Conservation (phyloP, 179 eudicot species). For the Beta lomatogona region DNA sequence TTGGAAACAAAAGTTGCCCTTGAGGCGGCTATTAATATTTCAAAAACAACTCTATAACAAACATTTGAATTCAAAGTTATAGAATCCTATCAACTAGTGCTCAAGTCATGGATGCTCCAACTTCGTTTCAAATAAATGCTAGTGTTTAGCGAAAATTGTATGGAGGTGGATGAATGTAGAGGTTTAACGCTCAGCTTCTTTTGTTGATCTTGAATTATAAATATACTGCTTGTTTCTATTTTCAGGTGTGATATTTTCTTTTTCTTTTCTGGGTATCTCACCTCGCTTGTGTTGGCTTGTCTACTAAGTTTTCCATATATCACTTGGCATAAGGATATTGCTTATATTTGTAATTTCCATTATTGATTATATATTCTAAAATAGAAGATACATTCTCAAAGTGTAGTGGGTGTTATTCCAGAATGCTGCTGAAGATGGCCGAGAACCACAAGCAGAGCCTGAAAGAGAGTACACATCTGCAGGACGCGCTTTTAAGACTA, state of each 20-base stretch:
- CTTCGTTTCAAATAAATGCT: background rate
- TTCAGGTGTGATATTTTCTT: background rate
- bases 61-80: background rate
- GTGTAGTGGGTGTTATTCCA: slow-evolving; percentile 28
- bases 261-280: background rate
- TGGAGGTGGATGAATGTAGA: background rate
- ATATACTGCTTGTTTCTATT: background rate
- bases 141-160: no score
- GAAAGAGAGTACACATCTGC: slow-evolving; percentile 76
- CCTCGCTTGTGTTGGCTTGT: background rate
- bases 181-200: background rate
- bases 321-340: background rate
- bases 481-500: slow-evolving; percentile 79
- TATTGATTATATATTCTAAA: background rate
- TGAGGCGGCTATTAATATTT: no score
- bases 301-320: no score
- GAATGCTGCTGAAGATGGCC: slow-evolving; percentile 68
- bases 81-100: background rate
- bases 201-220: background rate
- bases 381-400: background rate
- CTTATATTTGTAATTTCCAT: background rate
- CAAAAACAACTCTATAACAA: background rate
- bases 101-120: background rate
- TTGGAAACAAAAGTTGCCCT: no score
- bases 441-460: slow-evolving; percentile 75